A percentile compares a stretch with the other conserved stretches of the same genome.
These are phyloP conservation scores for Edaphochlamys debaryana DNA, from an alignment of 139 green algal species.

Conservation along the genomic window DNA sequence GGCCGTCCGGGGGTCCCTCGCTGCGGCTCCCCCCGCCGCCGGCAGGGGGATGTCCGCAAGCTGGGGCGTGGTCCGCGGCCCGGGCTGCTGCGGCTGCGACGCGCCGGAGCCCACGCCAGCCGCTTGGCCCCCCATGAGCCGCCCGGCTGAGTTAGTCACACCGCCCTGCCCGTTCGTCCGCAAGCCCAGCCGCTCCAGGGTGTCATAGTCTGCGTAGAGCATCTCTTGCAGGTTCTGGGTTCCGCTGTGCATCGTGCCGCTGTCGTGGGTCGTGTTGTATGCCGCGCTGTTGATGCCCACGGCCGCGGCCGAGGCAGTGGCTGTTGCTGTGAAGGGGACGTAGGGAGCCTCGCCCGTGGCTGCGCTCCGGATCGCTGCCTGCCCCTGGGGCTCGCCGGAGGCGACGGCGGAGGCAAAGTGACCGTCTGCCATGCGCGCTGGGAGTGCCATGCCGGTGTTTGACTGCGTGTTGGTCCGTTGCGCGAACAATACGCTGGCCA, in stretches of 20 bases:
- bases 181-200: neutral
- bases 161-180: no score
- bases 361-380: neutral
- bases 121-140: no score
- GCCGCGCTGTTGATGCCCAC: conserved; percentile 3
- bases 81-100: no score
- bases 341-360: neutral
- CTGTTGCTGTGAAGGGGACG: conserved; percentile 19
- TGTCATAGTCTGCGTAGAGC: conserved; percentile 19
- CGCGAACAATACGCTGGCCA: conserved; percentile 25
- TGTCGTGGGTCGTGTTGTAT: neutral
- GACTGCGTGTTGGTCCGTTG: conserved; percentile 38
- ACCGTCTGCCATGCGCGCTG: conserved; percentile 8
- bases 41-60: neutral
- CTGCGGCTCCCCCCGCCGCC: neutral
- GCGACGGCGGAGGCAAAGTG: neutral
- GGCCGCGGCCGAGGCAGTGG: no score
- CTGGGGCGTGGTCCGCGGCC: neutral
- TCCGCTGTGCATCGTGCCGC: neutral
- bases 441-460: neutral
- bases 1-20: no score
- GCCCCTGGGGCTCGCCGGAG: neutral
- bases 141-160: no score
- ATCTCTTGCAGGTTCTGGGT: conserved; percentile 28
- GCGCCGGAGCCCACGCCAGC: no score